Percentiles rank a stretch among this genome's conserved stretches.
These are phyloP conservation scores for Globisporangium camurandrum DNA, from an alignment of 352 stramenopile genomes.

Conservation along the genomic window DNA sequence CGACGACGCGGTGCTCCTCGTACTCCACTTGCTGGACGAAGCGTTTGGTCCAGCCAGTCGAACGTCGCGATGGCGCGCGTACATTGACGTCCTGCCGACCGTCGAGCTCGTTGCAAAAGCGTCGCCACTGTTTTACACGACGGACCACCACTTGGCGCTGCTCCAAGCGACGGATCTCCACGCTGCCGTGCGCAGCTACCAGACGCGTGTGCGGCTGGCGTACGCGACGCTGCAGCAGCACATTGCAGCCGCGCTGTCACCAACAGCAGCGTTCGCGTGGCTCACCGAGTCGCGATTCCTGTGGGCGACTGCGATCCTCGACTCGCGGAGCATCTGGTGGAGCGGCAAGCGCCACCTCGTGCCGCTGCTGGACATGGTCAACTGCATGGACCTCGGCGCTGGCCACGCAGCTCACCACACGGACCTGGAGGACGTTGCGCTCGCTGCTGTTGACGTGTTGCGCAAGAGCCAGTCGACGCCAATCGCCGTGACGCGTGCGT, in stretches of 20 bases:
- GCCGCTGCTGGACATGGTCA: constrained; percentile 93
- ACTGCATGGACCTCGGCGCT: constrained; percentile 57
- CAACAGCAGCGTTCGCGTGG: constrained; percentile 17
- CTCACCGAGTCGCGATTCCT: constrained; percentile 54
- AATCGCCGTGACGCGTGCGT: constrained; percentile 64
- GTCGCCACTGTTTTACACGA: constrained; percentile 51
- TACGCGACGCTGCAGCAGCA: constrained; percentile 6
- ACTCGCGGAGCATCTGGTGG: constrained; percentile 94
- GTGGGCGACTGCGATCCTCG: constrained; percentile 84
- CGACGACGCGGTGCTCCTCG: constrained; percentile 51
- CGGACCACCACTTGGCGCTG: constrained; percentile 32
- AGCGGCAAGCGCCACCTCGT: constrained; percentile 83
- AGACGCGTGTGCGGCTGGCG: constrained; percentile 13
- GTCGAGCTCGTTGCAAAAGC: constrained; percentile 12
- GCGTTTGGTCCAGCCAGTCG: constrained; percentile 40
- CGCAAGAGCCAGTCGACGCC: neutral
- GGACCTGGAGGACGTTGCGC: neutral
- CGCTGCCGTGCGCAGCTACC: constrained; percentile 28
- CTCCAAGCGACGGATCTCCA: constrained; percentile 42
- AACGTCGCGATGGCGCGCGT: constrained; percentile 70
- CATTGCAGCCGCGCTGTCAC: neutral
- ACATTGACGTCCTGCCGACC: constrained; percentile 76
- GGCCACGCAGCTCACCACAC: constrained; percentile 52
- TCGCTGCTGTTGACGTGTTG: no score
- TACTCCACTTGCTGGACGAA: constrained; percentile 81